phyloP scores from a whole-genome alignment of 768 basidiomycete genomes.

The Termitomyces titanicus region DNA sequence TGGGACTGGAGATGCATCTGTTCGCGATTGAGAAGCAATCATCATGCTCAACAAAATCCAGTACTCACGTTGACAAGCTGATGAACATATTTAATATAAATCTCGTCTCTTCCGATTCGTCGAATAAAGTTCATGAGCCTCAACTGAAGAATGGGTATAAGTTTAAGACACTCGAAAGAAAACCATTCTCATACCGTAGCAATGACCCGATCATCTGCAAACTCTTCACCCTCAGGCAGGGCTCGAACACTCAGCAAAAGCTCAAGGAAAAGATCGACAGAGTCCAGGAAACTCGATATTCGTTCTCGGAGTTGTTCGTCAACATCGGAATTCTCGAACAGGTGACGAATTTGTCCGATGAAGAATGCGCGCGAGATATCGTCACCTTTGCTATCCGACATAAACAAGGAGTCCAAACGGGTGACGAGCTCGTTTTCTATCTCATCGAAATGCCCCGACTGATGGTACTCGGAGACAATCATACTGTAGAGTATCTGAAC shows the following conservation, averaged over 20 bases:
- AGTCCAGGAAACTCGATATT: conserved; percentile 80
- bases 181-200: conserved; percentile 59
- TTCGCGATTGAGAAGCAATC: conserved; percentile 15
- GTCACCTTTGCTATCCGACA: conserved; percentile 88
- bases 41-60: not conserved
- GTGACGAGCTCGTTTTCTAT: conserved; percentile 94
- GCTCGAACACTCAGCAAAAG: conserved; percentile 83
- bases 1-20: conserved; percentile 88
- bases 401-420: conserved; percentile 86
- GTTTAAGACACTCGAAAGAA: not conserved
- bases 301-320: conserved; percentile 76
- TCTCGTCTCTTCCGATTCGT: conserved; percentile 86
- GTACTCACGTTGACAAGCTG: conserved; percentile 81
- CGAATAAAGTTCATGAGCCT: conserved; percentile 93
- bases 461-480: conserved; percentile 90
- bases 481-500: conserved; percentile 93
- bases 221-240: conserved; percentile 91
- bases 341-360: conserved; percentile 80
- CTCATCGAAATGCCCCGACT: conserved; percentile 77
- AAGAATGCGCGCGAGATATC: conserved; percentile 93
- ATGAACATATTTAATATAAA: conserved; percentile 95
- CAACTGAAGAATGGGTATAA: conserved; percentile 41
- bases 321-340: conserved; percentile 84
- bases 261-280: conserved; percentile 90
- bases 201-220: conserved; percentile 90